phyloP scores from a whole-genome alignment of 169 alveolate genomes.

The Neospora caninum region DNA sequence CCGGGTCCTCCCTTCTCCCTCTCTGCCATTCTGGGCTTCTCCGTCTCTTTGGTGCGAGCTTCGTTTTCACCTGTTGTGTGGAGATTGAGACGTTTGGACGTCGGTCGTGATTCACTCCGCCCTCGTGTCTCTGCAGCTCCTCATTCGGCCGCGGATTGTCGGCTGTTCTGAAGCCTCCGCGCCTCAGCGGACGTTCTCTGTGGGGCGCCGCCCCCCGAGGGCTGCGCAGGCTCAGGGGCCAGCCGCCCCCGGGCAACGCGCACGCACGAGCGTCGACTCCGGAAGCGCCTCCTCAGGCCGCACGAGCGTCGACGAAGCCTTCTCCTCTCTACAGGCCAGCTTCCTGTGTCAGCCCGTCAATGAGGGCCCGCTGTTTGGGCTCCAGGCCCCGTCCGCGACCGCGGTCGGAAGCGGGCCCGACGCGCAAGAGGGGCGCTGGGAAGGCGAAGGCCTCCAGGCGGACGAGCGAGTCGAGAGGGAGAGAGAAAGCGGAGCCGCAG shows the following conservation, averaged over 20 bases:
- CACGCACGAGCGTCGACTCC: not conserved
- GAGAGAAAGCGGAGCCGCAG: too few relatives aligned
- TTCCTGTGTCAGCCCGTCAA: not conserved
- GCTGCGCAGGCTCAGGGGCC: not conserved
- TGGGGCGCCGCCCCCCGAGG: not conserved
- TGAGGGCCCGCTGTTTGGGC: conserved; percentile 1
- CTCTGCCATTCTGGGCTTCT: not conserved
- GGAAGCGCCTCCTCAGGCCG: not conserved
- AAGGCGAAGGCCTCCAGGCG: too few relatives aligned
- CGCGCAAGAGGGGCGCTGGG: not conserved
- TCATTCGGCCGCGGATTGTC: conserved; percentile 23
- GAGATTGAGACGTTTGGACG: not conserved
- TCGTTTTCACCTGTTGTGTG: not conserved
- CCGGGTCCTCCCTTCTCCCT: not conserved
- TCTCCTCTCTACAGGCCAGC: not conserved
- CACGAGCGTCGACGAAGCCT: not conserved
- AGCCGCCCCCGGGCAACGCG: not conserved
- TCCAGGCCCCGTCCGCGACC: not conserved
- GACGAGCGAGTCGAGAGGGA: too few relatives aligned
- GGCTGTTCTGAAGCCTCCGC: not conserved
- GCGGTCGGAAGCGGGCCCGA: not conserved
- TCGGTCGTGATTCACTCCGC: not conserved
- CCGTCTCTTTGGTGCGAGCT: too few relatives aligned
- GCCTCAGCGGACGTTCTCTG: not conserved
- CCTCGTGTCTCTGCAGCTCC: conserved; percentile 15